Percentiles rank a stretch among this genome's conserved stretches.
These are phyloP conservation scores for Mangifera indica DNA, from an alignment of 345 rosid genomes.

Conservation along the genomic window DNA sequence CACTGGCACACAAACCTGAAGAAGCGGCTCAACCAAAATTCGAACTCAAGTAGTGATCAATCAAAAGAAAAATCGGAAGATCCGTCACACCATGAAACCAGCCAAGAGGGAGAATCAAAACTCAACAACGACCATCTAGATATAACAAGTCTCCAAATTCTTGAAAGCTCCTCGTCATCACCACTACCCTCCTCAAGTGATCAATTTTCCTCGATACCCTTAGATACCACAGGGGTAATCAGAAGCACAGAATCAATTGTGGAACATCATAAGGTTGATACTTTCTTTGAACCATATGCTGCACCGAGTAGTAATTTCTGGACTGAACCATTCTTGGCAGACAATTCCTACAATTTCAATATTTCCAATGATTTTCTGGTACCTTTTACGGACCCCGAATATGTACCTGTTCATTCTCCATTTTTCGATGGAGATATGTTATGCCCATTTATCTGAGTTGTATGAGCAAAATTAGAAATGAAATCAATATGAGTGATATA, in stretches of 20 bases:
- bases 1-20: conserved; percentile 62
- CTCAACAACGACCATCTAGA: neutral
- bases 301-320: conserved; percentile 31
- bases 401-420: conserved; percentile 18
- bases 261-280: conserved; percentile 5
- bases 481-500: no score
- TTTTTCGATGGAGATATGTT: conserved; percentile 25
- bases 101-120: conserved; percentile 7
- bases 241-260: conserved; percentile 10
- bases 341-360: conserved; percentile 23
- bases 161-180: conserved; percentile 28
- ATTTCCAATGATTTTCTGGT: conserved; percentile 17
- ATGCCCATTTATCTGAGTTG: conserved; percentile 1
- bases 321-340: conserved; percentile 43
- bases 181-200: conserved; percentile 23
- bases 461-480: neutral
- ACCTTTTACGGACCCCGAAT: conserved; percentile 13
- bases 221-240: conserved; percentile 1
- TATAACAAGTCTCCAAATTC: conserved; percentile 5
- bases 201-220: conserved; percentile 15
- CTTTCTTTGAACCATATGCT: conserved; percentile 27
- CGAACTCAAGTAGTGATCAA: neutral
- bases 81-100: neutral
- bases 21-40: conserved; percentile 29
- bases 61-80: neutral